Percentiles rank a stretch among this genome's conserved stretches.
These are phyloP conservation scores for Parathielavia appendiculata DNA, from an alignment of 495 filamentous ascomycete genomes.

Conservation along the genomic window DNA sequence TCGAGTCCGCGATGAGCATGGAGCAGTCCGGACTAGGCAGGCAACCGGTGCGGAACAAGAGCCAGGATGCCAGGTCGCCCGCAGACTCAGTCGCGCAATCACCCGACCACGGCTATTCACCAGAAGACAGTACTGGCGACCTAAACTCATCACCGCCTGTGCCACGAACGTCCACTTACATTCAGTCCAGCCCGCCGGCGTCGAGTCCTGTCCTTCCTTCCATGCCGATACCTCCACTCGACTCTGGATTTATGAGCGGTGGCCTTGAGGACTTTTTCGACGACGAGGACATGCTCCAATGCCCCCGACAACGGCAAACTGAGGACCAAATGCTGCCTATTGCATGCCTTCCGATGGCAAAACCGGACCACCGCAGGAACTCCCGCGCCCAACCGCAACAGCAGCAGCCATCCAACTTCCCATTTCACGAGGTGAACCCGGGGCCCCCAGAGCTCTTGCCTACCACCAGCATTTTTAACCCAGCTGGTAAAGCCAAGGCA, in stretches of 20 bases:
- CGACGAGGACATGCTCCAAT: constrained; percentile 31
- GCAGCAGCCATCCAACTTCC: constrained; percentile 28
- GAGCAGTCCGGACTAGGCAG: constrained; percentile 22
- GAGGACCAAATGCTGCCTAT: constrained; percentile 19
- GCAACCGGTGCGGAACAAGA: constrained; percentile 16
- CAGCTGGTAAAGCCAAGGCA: constrained; percentile 26
- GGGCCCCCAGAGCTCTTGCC: constrained; percentile 43
- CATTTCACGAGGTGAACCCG: constrained; percentile 39
- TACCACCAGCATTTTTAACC: constrained; percentile 44
- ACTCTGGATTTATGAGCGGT: constrained; percentile 80
- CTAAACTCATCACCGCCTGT: constrained; percentile 79
- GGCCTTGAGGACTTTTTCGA: constrained; percentile 55
- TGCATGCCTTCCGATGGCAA: constrained; percentile 9
- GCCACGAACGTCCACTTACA: constrained; percentile 46
- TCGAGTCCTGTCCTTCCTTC: constrained; percentile 73
- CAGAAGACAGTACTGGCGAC: constrained; percentile 52
- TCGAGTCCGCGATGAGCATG: constrained; percentile 21
- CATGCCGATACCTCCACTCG: constrained; percentile 51
- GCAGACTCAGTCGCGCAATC: constrained; percentile 48
- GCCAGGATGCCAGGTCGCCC: constrained; percentile 41
- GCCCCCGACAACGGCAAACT: constrained; percentile 20
- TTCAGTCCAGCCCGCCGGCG: constrained; percentile 48
- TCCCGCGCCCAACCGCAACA: constrained; percentile 9
- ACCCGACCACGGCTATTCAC: constrained; percentile 51
- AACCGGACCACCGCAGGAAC: constrained; percentile 16